A percentile compares a stretch with the other conserved stretches of the same genome.
Evolutionary conservation across 202 grass and related monocot species (phyloP).

Genomic region (Digitaria exilis): DNA sequence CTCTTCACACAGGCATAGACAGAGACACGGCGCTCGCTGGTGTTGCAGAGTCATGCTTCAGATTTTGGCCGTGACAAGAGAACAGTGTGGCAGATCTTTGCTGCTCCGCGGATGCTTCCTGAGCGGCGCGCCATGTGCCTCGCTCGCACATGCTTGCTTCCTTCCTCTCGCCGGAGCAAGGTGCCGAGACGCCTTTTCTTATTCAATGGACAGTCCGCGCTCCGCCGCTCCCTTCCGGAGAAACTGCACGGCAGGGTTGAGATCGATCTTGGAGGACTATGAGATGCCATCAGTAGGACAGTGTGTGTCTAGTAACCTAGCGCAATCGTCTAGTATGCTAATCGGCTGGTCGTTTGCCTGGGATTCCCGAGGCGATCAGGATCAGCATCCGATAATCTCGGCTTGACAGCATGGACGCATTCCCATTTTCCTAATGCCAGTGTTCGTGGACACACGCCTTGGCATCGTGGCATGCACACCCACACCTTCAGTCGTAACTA

Average conservation of each 20-base stretch:
- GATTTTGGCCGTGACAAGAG: slow-evolving; percentile 5
- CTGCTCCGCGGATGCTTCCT: slow-evolving; percentile 14
- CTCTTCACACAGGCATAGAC: too few relatives aligned
- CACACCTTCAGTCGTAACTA: too few relatives aligned
- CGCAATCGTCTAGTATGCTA: background rate
- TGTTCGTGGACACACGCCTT: background rate
- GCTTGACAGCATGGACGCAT: background rate
- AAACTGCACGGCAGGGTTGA: background rate
- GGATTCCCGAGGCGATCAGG: slow-evolving; percentile 7
- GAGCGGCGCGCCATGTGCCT: slow-evolving; percentile 18
- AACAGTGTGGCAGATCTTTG: slow-evolving; percentile 17
- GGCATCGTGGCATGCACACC: background rate
- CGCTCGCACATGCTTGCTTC: slow-evolving; percentile 26
- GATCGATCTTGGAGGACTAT: slow-evolving; percentile 2
- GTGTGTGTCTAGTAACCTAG: background rate
- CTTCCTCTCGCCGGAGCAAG: background rate
- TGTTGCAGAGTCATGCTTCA: too few relatives aligned
- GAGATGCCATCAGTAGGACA: slow-evolving; percentile 15
- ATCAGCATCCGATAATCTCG: background rate
- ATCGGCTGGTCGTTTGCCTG: background rate
- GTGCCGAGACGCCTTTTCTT: background rate
- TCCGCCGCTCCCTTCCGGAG: background rate
- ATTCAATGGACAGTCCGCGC: background rate
- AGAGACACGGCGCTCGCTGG: too few relatives aligned
- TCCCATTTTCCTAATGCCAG: background rate